phyloP scores from a whole-genome alignment of 1,284 basidiomycete species.

The Boletus smithii region DNA sequence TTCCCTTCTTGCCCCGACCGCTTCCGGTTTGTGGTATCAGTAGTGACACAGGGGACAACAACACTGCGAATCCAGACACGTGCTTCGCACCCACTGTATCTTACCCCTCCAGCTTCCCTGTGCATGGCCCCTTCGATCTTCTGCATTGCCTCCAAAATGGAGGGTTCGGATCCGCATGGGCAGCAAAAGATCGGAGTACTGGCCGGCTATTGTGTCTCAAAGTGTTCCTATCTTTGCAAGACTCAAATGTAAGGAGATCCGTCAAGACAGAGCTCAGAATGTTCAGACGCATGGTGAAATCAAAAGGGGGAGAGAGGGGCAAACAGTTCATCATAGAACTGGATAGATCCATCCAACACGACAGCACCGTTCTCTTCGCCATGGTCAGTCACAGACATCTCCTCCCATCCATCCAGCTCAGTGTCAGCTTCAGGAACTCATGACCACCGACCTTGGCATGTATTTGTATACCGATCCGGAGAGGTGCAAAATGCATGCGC shows the following conservation, averaged over 20 bases:
- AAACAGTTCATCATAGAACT: constrained; percentile 29
- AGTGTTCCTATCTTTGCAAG: constrained; percentile 13
- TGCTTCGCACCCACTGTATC: neutral
- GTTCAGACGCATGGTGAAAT: constrained; percentile 31
- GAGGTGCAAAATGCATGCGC: constrained; percentile 24
- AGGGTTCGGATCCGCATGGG: constrained; percentile 23
- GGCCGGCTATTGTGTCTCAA: constrained; percentile 29
- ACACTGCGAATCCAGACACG: neutral
- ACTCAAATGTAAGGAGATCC: constrained; percentile 6
- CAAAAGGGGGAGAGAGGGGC: constrained; percentile 16
- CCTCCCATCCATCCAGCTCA: constrained; percentile 1
- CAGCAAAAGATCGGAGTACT: constrained; percentile 25
- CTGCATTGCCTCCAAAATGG: constrained; percentile 18
- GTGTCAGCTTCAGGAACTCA: constrained; percentile 22
- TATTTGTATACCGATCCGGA: constrained; percentile 17
- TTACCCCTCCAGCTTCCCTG: constrained; percentile 15
- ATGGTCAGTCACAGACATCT: constrained; percentile 20
- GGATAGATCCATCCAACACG: constrained; percentile 27
- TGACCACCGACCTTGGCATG: constrained; percentile 23
- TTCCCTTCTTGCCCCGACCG: neutral
- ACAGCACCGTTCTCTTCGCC: constrained; percentile 20
- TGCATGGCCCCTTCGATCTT: constrained; percentile 29
- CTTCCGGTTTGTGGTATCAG: neutral
- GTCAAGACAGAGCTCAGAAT: constrained; percentile 19
- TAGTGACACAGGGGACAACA: neutral